phyloP scores from a whole-genome alignment of 208 protist species.

The Acanthamoeba castellanii region DNA sequence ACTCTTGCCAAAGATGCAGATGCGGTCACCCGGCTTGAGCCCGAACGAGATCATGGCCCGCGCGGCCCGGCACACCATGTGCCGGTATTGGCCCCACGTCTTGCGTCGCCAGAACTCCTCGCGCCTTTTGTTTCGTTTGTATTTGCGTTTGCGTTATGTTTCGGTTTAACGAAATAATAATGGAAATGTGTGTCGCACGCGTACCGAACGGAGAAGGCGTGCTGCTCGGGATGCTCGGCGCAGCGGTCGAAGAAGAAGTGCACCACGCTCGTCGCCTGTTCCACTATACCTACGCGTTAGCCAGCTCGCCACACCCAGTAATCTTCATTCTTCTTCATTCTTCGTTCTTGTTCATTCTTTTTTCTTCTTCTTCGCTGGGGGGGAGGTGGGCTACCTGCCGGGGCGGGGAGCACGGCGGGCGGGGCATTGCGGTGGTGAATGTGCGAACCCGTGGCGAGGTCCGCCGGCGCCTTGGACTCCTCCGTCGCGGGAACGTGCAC shows the following conservation, averaged over 20 bases:
- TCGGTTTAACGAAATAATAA: too few relatives aligned
- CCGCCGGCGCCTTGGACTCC: not conserved
- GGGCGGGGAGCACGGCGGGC: too few relatives aligned
- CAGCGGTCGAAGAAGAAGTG: not conserved
- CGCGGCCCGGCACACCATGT: not conserved
- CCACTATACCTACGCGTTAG: not conserved
- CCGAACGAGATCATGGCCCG: slow-evolving; percentile 4
- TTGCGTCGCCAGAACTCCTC: slow-evolving; percentile 4
- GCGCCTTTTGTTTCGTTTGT: too few relatives aligned
- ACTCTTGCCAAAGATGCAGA: slow-evolving; percentile 21
- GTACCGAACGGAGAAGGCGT: slow-evolving; percentile 7
- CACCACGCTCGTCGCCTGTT: not conserved
- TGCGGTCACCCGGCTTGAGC: not conserved
- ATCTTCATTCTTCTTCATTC: too few relatives aligned
- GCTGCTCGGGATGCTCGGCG: not conserved
- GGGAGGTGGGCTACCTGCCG: not conserved
- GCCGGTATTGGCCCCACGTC: not conserved
- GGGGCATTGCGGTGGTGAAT: not conserved
- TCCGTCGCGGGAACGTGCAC: not conserved
- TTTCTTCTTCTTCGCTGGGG: not conserved
- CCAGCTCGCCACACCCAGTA: too few relatives aligned
- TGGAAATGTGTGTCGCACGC: too few relatives aligned
- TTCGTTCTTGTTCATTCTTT: too few relatives aligned
- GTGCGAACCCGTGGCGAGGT: not conserved
- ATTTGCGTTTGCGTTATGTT: too few relatives aligned